A percentile compares a stretch with the other conserved stretches of the same genome.
These are phyloP conservation scores for Tilletia caries DNA, from an alignment of 1,284 basidiomycete genomes.

Conservation along the genomic window DNA sequence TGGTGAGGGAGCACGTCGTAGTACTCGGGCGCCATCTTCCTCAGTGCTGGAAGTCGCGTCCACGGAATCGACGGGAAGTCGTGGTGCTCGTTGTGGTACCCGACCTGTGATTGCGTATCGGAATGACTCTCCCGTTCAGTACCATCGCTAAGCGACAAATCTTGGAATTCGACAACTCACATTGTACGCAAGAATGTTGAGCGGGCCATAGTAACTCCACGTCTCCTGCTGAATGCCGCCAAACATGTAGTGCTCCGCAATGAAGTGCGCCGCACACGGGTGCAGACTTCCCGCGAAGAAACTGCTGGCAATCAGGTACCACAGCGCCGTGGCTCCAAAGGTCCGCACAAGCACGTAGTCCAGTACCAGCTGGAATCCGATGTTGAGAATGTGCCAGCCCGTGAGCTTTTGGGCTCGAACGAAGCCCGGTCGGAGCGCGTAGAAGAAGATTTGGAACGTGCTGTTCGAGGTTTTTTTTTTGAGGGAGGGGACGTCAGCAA, in stretches of 20 bases:
- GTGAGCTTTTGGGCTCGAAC: slow-evolving; percentile 79
- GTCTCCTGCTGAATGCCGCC: slow-evolving; percentile 71
- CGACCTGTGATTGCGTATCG: slow-evolving; percentile 62
- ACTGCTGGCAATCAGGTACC: slow-evolving; percentile 80
- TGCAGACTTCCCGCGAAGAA: slow-evolving; percentile 95
- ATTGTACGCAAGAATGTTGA: slow-evolving; percentile 92
- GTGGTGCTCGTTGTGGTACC: slow-evolving; percentile 98
- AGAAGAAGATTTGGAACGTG: slow-evolving; percentile 97
- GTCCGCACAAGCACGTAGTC: slow-evolving; percentile 61
- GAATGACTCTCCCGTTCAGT: background rate
- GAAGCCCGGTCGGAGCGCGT: slow-evolving; percentile 92
- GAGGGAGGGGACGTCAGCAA: too few relatives aligned
- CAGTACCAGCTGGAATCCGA: slow-evolving; percentile 68
- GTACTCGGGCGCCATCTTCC: slow-evolving; percentile 80
- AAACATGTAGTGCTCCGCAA: slow-evolving; percentile 67
- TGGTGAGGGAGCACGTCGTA: slow-evolving; percentile 85
- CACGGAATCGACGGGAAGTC: slow-evolving; percentile 95
- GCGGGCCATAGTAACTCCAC: slow-evolving; percentile 89
- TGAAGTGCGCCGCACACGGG: slow-evolving; percentile 94
- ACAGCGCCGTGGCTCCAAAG: slow-evolving; percentile 33
- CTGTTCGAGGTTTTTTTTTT: too few relatives aligned
- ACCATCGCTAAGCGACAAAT: too few relatives aligned
- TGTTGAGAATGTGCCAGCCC: slow-evolving; percentile 77
- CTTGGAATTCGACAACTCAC: slow-evolving; percentile 59
- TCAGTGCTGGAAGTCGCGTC: slow-evolving; percentile 84